Percentiles rank a stretch among this genome's conserved stretches.
Evolutionary conservation across 139 green algal species (phyloP).

Genomic region (Eudorina sp.): DNA sequence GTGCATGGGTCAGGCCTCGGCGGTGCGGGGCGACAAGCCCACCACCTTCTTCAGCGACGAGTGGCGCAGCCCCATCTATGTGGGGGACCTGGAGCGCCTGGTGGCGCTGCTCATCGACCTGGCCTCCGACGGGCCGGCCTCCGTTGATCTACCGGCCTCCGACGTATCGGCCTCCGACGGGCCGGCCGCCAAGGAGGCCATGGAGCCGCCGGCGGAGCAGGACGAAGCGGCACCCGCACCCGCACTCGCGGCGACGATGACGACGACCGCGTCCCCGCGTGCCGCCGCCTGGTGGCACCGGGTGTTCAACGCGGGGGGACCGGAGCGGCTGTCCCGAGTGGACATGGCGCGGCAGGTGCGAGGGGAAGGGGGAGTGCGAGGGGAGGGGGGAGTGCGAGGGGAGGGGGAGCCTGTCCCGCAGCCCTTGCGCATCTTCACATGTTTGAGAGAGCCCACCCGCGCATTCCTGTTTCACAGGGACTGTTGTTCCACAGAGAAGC

Average conservation of each 20-base stretch:
- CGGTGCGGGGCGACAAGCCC: slow-evolving; percentile 33
- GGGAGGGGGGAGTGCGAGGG: not conserved
- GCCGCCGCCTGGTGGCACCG: slow-evolving; percentile 3
- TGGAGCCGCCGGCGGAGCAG: not conserved
- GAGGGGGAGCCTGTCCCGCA: not conserved
- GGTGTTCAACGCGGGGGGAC: slow-evolving; percentile 80
- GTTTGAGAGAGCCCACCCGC: too few species aligned
- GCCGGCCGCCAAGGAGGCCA: not conserved
- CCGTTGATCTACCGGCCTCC: too few species aligned
- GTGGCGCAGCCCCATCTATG: slow-evolving; percentile 59
- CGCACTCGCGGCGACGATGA: slow-evolving; percentile 2
- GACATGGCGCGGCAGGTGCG: slow-evolving; percentile 78
- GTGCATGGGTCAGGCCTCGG: not conserved
- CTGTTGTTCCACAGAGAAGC: too few species aligned
- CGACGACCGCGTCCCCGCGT: too few species aligned
- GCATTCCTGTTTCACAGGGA: too few species aligned
- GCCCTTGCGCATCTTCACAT: too few species aligned
- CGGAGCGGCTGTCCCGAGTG: slow-evolving; percentile 75
- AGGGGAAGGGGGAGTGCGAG: not conserved
- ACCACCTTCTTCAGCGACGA: slow-evolving; percentile 66
- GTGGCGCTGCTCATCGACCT: not conserved
- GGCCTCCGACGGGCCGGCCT: too few species aligned
- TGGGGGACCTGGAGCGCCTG: slow-evolving; percentile 50
- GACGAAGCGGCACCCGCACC: too few species aligned
- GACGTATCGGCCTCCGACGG: too few species aligned